Evolutionary conservation across 2,329 filamentous ascomycete species (phyloP).

Genomic region (Orbilia ellipsospora): DNA sequence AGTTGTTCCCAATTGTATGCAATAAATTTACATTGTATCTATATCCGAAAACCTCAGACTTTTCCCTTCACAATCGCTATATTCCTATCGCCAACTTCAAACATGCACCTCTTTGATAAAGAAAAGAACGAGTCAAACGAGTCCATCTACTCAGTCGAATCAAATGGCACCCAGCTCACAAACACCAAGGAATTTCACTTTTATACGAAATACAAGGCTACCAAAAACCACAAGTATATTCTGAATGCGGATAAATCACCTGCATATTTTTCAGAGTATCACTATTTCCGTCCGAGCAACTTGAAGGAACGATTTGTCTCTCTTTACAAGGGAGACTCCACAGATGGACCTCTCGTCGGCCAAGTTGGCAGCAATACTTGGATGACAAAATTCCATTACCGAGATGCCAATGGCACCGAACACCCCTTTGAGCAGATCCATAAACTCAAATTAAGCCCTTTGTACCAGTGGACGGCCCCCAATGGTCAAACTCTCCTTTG

Average conservation of each 20-base stretch:
- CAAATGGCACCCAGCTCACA: slow-evolving; percentile 8
- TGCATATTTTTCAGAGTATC: slow-evolving; percentile 42
- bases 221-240: slow-evolving; percentile 17
- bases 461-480: slow-evolving; percentile 21
- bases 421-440: slow-evolving; percentile 22
- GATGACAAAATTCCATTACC: slow-evolving; percentile 49
- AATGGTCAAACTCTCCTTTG: slow-evolving; percentile 22
- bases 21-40: too few species aligned
- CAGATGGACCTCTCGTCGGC: slow-evolving; percentile 7
- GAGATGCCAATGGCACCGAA: slow-evolving; percentile 25
- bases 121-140: slow-evolving; percentile 29
- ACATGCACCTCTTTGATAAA: slow-evolving; percentile 40
- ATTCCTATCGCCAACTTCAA: neutral
- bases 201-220: slow-evolving; percentile 14
- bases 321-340: slow-evolving; percentile 24
- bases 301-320: slow-evolving; percentile 44
- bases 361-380: slow-evolving; percentile 39
- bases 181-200: slow-evolving; percentile 28
- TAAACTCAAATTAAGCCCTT: slow-evolving; percentile 21
- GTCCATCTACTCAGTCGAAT: slow-evolving; percentile 43
- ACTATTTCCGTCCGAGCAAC: slow-evolving; percentile 36
- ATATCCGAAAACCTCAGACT: too few species aligned
- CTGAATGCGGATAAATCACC: slow-evolving; percentile 34
- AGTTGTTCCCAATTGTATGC: too few species aligned
- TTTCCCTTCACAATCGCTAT: neutral